Evolutionary conservation across 2,329 filamentous ascomycete species (phyloP), one percentile per base, ranked within the genome.

Genomic region (Calonectria crousiana): DNA sequence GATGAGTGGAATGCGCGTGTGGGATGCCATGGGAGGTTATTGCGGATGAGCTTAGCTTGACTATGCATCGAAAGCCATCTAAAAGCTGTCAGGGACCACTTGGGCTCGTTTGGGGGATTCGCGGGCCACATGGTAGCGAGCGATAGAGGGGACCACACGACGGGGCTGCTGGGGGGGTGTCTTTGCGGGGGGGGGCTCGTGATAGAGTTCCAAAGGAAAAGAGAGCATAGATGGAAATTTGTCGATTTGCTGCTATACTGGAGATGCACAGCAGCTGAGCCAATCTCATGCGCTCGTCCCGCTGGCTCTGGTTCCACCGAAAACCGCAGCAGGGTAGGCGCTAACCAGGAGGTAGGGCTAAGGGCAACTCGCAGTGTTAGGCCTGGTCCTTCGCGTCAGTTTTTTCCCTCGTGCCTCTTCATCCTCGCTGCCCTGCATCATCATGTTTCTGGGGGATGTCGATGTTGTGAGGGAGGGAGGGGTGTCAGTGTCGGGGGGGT

Each of bases 291-390:
- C 32, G 32, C 32, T 5, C 6, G 10, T 41, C 4, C 30, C 30
- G n/a, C 41, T 44, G 41, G 41, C 18, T 44, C 41, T n/a, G 41
- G 18, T 20, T n/a, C 41, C 41, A 41, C 65, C 36, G 56, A 38
- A 52, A 28, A 18, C 32, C 26, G n/a, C 41, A 64, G n/a, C 41
- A 64, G 53, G 52, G 49, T 36, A 66, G 65, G 38, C 71, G 60
- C 66, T 69, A 30, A 11, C 4, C 14, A 53, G n/a, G 36, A 58
- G 8, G 49, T 36, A 73, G 38, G 58, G 47, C 30, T 73, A 73
- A 69, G 18, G 47, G 53, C 34, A 26, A 58, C 16, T 69, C 44
- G 58, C 70, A 65, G 64, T 64, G 70, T 68, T 72, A 72, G 64
- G 36, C 62, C 38, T 18, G 49, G 41, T 47, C 11, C 47, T 36